phyloP scores from a whole-genome alignment of 805 yeast genomes.

The Zygosaccharomyces lentus region DNA sequence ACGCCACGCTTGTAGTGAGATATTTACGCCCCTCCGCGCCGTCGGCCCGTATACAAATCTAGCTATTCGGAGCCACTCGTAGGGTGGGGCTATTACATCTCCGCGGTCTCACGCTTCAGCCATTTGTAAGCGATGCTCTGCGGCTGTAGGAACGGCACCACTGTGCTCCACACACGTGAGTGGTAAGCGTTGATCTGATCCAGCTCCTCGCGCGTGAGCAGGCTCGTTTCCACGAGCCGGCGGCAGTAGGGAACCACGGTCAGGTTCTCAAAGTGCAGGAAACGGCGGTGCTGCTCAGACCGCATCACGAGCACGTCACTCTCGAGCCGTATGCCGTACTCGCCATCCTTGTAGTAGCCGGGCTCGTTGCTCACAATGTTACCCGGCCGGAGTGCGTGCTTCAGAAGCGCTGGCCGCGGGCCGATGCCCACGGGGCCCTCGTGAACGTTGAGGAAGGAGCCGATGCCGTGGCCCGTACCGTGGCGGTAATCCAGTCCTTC shows the following conservation, averaged over 20 bases:
- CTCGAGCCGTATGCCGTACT: slow-evolving; percentile 86
- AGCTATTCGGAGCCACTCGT: no score
- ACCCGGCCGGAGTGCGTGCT: slow-evolving; percentile 58
- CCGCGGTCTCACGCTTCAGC: slow-evolving; percentile 55
- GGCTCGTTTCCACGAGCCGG: slow-evolving; percentile 56
- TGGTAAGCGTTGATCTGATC: slow-evolving; percentile 70
- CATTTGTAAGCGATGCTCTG: slow-evolving; percentile 62
- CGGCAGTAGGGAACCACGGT: slow-evolving; percentile 83
- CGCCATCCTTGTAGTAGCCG: slow-evolving; percentile 87
- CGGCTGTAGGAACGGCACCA: slow-evolving; percentile 49
- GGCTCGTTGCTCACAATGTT: slow-evolving; percentile 89
- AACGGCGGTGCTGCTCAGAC: slow-evolving; percentile 43
- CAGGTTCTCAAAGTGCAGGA: slow-evolving; percentile 72
- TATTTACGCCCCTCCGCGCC: no score
- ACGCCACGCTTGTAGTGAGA: no score
- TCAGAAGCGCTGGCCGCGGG: slow-evolving; percentile 43
- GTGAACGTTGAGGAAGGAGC: slow-evolving; percentile 84
- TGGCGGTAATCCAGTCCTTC: slow-evolving; percentile 84
- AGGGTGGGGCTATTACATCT: background rate
- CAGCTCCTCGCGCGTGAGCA: slow-evolving; percentile 60
- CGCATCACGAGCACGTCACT: slow-evolving; percentile 60
- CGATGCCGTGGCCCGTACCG: slow-evolving; percentile 98
- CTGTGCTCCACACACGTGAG: slow-evolving; percentile 46
- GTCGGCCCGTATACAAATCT: background rate
- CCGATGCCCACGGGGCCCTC: slow-evolving; percentile 91